A percentile compares a stretch with the other conserved stretches of the same genome.
Conservation (phyloP, 2,329 filamentous ascomycete genomes). For the Trichoderma breve region DNA sequence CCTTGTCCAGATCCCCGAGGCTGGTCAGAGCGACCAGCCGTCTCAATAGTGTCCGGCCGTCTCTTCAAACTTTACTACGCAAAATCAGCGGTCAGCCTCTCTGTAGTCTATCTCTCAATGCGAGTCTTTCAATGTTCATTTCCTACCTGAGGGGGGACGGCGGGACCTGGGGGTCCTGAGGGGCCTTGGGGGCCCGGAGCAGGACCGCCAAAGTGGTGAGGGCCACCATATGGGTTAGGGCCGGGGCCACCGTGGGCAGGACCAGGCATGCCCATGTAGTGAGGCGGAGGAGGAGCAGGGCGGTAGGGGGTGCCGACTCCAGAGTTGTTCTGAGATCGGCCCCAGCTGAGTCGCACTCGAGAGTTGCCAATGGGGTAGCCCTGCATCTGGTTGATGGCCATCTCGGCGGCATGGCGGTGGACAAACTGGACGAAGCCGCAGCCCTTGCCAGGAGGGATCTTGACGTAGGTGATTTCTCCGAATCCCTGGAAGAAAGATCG, state of each 20-base stretch:
- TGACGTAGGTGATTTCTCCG: constrained; percentile 98
- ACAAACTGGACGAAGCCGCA: constrained; percentile 99
- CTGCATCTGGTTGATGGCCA: constrained; percentile 99
- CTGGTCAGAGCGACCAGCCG: constrained; percentile 4
- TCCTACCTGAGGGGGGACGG: constrained; percentile 41
- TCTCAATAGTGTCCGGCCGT: constrained; percentile 16
- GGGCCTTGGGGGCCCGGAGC: constrained; percentile 40
- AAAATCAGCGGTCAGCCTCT: constrained; percentile 1
- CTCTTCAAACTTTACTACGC: constrained; percentile 22
- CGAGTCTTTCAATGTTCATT: not conserved
- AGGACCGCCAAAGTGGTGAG: constrained; percentile 35
- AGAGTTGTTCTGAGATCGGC: constrained; percentile 98
- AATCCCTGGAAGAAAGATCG: constrained; percentile 99
- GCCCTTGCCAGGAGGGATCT: constrained; percentile 98
- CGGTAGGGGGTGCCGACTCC: constrained; percentile 96
- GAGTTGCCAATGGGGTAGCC: constrained; percentile 99
- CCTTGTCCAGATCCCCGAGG: constrained; percentile 21
- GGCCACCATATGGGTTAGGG: constrained; percentile 42
- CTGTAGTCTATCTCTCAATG: not conserved
- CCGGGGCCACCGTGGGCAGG: constrained; percentile 41
- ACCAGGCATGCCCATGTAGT: constrained; percentile 52
- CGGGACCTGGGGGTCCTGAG: constrained; percentile 37
- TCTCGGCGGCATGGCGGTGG: constrained; percentile 96
- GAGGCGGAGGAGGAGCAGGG: constrained; percentile 70
- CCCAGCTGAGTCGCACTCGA: constrained; percentile 95